Evolutionary conservation across 208 protist species (phyloP).

Genomic region (Trypanosomatidae sp.): DNA sequence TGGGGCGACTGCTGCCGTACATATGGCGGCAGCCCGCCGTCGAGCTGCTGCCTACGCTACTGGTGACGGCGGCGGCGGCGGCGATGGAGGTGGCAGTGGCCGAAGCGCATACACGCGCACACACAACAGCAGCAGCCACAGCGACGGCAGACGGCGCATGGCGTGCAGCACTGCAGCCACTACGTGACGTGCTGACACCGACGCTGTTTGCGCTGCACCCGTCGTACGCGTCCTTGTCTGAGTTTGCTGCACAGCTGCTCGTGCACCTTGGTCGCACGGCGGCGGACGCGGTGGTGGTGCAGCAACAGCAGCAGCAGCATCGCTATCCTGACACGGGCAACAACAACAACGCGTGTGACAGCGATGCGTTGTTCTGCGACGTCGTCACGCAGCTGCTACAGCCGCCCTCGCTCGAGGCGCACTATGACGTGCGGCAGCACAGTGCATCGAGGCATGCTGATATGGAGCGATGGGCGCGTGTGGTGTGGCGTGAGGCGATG

Average conservation of each 20-base stretch:
- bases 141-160: not conserved
- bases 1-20: slow-evolving; percentile 5
- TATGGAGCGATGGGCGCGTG: too few species aligned
- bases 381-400: too few species aligned
- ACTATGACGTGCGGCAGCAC: too few species aligned
- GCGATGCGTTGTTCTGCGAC: too few species aligned
- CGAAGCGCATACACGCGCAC: not conserved
- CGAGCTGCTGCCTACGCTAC: slow-evolving; percentile 2
- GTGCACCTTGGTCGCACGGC: slow-evolving; percentile 10
- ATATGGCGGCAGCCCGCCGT: slow-evolving; percentile 17
- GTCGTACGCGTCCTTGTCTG: slow-evolving; percentile 13
- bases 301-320: slow-evolving; percentile 1
- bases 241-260: slow-evolving; percentile 9
- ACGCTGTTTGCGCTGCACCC: slow-evolving; percentile 6
- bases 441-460: too few species aligned
- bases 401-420: too few species aligned
- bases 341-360: too few species aligned
- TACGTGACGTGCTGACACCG: slow-evolving; percentile 6
- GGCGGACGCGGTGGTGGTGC: slow-evolving; percentile 4
- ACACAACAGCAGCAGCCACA: not conserved
- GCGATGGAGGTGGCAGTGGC: not conserved
- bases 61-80: not conserved
- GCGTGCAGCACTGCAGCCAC: not conserved
- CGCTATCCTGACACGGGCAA: too few species aligned
- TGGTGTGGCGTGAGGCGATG: too few species aligned